Base-by-base conservation (phyloP, 768 basidiomycete species). In the Hypsizygus marmoreus region DNA sequence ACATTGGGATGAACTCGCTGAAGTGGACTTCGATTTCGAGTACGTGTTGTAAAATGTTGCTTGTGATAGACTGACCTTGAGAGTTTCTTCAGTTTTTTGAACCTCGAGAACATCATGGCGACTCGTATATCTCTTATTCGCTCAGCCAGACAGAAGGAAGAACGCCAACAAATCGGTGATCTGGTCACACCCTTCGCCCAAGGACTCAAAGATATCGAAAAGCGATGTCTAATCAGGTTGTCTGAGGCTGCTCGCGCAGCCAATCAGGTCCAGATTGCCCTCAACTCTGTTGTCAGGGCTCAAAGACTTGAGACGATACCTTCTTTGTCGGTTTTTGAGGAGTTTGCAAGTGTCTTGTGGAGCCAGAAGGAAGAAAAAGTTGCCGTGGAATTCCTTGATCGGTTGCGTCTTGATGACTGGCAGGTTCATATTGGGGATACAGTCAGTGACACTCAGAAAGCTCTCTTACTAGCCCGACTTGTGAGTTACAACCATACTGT, bases 281-380 rank as follows among this genome's bases (percentile, higher is more conserved):
- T 97, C 20, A 98, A 95, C 58, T 84, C 94, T 4, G 73, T 95
- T 28, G 73, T 90, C 23, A 79, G 81, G 20, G 91, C 92, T 0
- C 86, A 88, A 59, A 72, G 68, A 28, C 66, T 94, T 4, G 81
- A 81, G 48, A 58, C 50, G 1, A 52, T 44, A 1, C 60, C 75
- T 0, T 69, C 67, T 12, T 71, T 79, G 3, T 72, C 77, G 22
- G 80, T 88, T 17, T 80, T 83, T 0, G 76, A 85, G 56, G 95
- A 97, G 60, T 92, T 91, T 55, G 87, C 95, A 12, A 81, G 85
- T 47, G 93, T 97, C 13, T 74, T 98, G 6, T 98, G 95, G 92
- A 65, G 80, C 8, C 86, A 91, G 49, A 82, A 81, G 33, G 95
- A 99, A 60, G 88, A 92, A 55, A 83, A 82, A 49, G 64, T 86